Evolutionary conservation across 352 stramenopile genomes (phyloP), one percentile per base, ranked within the genome.

Genomic region (Halophytophthora polymorphica): DNA sequence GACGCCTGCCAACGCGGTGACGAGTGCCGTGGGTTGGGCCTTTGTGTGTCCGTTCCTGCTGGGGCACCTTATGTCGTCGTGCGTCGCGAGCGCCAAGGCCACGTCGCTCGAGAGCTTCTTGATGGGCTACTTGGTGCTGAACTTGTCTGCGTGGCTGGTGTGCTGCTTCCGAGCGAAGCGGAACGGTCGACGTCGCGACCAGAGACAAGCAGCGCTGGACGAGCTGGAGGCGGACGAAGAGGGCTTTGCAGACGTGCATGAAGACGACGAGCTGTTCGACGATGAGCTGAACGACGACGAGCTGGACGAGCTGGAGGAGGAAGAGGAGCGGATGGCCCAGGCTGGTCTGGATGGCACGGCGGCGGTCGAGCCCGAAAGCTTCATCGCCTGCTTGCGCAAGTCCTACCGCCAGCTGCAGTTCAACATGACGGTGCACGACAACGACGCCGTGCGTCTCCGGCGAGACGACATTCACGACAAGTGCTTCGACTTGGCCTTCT

Each of bases 111-210:
- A 90, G 56, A 80, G 65, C n/a, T 88, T 89, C 35, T 74, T 83
- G 58, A 72, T 90, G 61, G 84, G 84, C 12, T 93, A 88, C 47
- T 65, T 92, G 40, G 37, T 78, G 11, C 75, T 90, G 43, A 90
- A 95, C 63, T 23, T 90, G 15, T 66, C 70, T 18, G 67, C 64
- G 21, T 95, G 83, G 83, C 56, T 90, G 41, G 56, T 91, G 8
- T 95, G 83, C 59, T 89, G 77, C 41, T 88, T 93, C 49, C 71
- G 58, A 18, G 50, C 69, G 23, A 83, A 74, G 41, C 36, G 64
- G 19, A 77, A 69, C 34, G 69, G 71, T 17, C 69, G 71, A 45
- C 73, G 71, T 22, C 66, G 65, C 31, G 63, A 71, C 10, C 51
- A 61, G 17, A 52, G 61, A 40, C 57, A 69, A 79, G 37, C 70